These are phyloP conservation scores for Lomentospora prolificans DNA, from an alignment of 2,329 filamentous ascomycete genomes.

Conservation along the genomic window DNA sequence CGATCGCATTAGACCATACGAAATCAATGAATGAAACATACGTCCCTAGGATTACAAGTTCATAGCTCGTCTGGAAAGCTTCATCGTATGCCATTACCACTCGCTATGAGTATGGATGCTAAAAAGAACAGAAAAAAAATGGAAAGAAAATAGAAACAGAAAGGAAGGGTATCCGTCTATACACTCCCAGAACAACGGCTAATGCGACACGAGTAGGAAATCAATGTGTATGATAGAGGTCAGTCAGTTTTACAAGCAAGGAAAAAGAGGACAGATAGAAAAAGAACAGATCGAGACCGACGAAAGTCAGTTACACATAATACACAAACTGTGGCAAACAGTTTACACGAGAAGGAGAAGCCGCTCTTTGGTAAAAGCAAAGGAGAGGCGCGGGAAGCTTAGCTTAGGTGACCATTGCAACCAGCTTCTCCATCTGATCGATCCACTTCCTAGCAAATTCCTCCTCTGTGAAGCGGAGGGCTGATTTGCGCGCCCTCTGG, in stretches of 20 bases:
- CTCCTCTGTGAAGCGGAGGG: conserved; percentile 77
- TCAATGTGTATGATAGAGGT: too few species aligned
- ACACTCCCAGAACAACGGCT: conserved; percentile 7
- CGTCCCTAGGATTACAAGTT: neutral
- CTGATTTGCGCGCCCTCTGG: conserved; percentile 63
- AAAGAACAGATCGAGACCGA: neutral
- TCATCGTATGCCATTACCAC: neutral
- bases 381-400: too few species aligned
- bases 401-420: conserved; percentile 31
- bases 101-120: neutral
- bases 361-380: too few species aligned
- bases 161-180: conserved; percentile 8
- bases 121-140: neutral
- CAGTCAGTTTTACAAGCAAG: too few species aligned
- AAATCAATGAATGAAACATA: neutral
- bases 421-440: conserved; percentile 60
- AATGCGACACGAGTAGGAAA: neutral
- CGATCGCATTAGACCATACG: too few species aligned
- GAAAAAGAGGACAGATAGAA: neutral
- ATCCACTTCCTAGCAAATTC: conserved; percentile 77
- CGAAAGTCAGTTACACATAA: neutral
- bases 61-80: neutral
- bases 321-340: neutral
- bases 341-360: neutral
- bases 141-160: neutral